Conservation (phyloP, 495 filamentous ascomycete species). For the Aspergillus nanangensis region DNA sequence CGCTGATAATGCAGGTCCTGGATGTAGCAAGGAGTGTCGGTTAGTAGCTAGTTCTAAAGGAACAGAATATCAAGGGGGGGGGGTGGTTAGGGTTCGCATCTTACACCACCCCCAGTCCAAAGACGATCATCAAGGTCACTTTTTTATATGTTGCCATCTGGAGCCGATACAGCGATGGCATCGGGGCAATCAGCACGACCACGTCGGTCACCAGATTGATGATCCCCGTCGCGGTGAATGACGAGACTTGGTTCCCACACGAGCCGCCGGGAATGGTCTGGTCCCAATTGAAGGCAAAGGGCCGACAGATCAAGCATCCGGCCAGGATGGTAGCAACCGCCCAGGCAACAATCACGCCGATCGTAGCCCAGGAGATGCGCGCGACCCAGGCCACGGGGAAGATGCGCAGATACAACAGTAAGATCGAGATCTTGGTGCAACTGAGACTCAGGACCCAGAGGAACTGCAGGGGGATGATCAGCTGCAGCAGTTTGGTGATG, state of each 20-base stretch:
- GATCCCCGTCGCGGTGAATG: conserved; percentile 25
- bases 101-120: conserved; percentile 13
- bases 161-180: conserved; percentile 12
- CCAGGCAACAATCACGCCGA: conserved; percentile 20
- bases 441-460: conserved; percentile 17
- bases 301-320: conserved; percentile 42
- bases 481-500: conserved; percentile 10
- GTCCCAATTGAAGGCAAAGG: conserved; percentile 43
- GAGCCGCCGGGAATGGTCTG: conserved; percentile 32
- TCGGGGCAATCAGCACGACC: conserved; percentile 32
- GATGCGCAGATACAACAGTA: conserved; percentile 29
- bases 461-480: conserved; percentile 16
- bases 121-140: conserved; percentile 12
- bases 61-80: background rate
- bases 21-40: background rate
- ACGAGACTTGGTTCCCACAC: conserved; percentile 40
- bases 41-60: background rate
- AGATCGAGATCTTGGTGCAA: conserved; percentile 29
- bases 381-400: conserved; percentile 19
- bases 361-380: conserved; percentile 10
- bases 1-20: conserved; percentile 14
- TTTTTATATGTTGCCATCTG: conserved; percentile 15
- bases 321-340: conserved; percentile 20
- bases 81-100: background rate
- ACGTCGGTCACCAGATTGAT: conserved; percentile 43